Conservation (phyloP, 345 rosid genomes). For the Brassica cretica region DNA sequence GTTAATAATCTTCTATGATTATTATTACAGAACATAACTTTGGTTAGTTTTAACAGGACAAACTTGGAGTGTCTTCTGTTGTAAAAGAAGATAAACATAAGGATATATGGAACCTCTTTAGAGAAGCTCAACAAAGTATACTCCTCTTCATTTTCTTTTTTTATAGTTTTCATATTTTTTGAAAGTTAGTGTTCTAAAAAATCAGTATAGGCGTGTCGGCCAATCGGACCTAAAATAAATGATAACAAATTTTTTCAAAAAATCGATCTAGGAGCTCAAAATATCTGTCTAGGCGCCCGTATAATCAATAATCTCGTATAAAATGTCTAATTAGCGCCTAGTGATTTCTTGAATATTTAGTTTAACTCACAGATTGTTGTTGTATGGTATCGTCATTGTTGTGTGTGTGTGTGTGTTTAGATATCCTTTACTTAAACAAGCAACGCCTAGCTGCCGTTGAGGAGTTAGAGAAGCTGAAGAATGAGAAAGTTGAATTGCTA, state of each 20-base stretch:
- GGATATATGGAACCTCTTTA: constrained; percentile 64
- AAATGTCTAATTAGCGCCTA: too few relatives aligned
- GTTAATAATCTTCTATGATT: background rate
- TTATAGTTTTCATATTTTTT: background rate
- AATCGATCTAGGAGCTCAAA: too few relatives aligned
- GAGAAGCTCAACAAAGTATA: constrained; percentile 77
- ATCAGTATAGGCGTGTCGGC: too few relatives aligned
- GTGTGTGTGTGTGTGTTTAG: constrained; percentile 36
- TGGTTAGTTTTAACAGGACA: constrained; percentile 39
- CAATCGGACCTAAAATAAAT: too few relatives aligned
- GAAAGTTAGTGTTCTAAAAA: background rate
- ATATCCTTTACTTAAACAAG: constrained; percentile 66
- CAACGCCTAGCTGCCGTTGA: constrained; percentile 64
- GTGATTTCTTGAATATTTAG: background rate
- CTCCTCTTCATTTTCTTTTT: background rate
- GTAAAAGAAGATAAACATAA: constrained; percentile 43
- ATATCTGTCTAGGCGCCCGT: too few relatives aligned
- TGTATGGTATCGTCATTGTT: background rate
- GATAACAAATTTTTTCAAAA: too few relatives aligned
- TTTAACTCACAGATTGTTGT: background rate
- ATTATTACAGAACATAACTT: background rate
- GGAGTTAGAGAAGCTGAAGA: constrained; percentile 53
- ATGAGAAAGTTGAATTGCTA: constrained; percentile 54
- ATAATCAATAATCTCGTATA: too few relatives aligned
- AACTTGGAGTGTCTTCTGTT: constrained; percentile 36